These are phyloP conservation scores for Aspergillus oerlinghausenensis DNA, from an alignment of 2,329 filamentous ascomycete genomes.

Conservation along the genomic window DNA sequence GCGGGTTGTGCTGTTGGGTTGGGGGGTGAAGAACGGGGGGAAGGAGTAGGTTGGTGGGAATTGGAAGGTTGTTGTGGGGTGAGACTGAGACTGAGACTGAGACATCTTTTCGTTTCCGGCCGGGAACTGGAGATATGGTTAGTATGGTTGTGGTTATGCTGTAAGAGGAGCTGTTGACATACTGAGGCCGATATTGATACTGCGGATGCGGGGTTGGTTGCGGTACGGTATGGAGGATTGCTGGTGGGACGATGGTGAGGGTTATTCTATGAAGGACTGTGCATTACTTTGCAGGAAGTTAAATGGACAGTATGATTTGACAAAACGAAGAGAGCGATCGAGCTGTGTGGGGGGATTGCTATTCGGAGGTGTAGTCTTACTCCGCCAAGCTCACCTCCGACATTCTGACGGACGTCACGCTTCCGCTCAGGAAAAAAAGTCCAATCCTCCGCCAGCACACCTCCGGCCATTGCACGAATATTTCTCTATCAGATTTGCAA, in stretches of 20 bases:
- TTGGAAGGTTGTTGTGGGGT: conserved; percentile 25
- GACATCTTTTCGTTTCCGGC: background rate
- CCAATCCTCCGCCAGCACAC: background rate
- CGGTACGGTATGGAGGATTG: too few relatives aligned
- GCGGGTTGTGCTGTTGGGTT: conserved; percentile 43
- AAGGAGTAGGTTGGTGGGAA: conserved; percentile 44
- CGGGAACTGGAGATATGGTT: background rate
- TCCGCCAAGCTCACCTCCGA: background rate
- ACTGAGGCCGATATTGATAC: background rate
- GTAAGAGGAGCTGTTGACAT: background rate
- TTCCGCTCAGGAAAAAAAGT: background rate
- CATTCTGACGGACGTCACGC: background rate
- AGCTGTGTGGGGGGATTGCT: too few relatives aligned
- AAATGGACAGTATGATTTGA: background rate
- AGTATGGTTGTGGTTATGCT: background rate
- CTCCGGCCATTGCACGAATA: background rate
- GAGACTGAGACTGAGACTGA: too few relatives aligned
- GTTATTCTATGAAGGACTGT: background rate
- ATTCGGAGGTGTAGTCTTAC: background rate
- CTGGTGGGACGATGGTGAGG: too few relatives aligned
- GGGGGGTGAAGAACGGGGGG: conserved; percentile 52
- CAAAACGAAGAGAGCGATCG: background rate
- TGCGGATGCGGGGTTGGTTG: too few relatives aligned
- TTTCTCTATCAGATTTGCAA: background rate
- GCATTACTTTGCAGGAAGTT: background rate